Evolutionary conservation across 2,329 filamentous ascomycete genomes (phyloP), one percentile per base, ranked within the genome.

Genomic region (Hirsutella thompsonii): DNA sequence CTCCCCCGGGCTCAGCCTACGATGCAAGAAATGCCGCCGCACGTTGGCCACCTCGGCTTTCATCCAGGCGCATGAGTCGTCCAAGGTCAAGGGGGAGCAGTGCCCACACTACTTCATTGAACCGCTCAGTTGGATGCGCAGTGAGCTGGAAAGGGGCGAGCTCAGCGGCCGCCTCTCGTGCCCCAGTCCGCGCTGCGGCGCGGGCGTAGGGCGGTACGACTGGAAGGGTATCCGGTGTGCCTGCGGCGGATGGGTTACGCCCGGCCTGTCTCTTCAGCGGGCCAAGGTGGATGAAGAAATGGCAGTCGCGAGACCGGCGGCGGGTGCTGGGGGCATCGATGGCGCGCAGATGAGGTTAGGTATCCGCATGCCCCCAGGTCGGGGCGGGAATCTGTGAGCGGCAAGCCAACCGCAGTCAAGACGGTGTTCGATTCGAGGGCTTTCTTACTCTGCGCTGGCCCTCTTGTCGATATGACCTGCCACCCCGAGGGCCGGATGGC

Each of bases 211-310:
- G 32, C 84, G 92, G 52, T 98, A 95, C 56, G 84, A 90, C 40
- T 98, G 92, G 92, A 87, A 93, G 58, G 92, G 92, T 13, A 82
- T 95, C 71, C 80, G 79, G 58, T 98, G 92, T 64, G 92, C 79
- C 55, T 98, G 92, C 60, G 79, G 82, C 30, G 78, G 81, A 46
- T 96, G 92, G 90, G 73, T 95, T 19, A 84, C 88, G 39, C 90
- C 92, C 8, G 89, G 83, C 1, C 92, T 98, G 57, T 90, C 83
- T 46, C 68, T 96, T 46, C 81, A 87, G 41, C 84, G 81, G 59
- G 81, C 83, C 40, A 80, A 80, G 50, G 81, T 95, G 30, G 92
- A 96, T 58, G 81, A 93, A 54, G 60, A 67, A 20, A 50, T 54
- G 28, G 53, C 57, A 35, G 53, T 50, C 46, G 52, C 48, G 43